These are phyloP conservation scores for Cucumis hystrix DNA, from an alignment of 306 rosid genomes.

Conservation along the genomic window DNA sequence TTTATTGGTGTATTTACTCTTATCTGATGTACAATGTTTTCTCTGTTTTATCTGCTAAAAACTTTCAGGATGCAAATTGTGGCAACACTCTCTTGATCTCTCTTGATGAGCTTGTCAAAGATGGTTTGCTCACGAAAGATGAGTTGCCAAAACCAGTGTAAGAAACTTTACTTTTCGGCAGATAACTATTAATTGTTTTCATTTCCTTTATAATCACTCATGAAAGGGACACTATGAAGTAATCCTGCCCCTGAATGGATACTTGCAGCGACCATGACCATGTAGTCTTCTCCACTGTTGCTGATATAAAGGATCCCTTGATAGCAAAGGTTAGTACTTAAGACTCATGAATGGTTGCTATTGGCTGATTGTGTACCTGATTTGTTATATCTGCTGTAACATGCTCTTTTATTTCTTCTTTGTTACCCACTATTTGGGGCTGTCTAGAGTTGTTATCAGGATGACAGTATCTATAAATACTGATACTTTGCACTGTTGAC, in stretches of 20 bases:
- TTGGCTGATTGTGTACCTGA: too few species aligned
- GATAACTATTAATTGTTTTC: background rate
- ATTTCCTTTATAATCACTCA: conserved; percentile 6
- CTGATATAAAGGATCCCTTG: conserved; percentile 71
- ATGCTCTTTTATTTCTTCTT: too few species aligned
- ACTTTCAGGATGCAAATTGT: conserved; percentile 80
- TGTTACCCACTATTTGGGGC: too few species aligned
- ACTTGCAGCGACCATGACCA: conserved; percentile 56
- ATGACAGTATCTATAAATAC: too few species aligned
- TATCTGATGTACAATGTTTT: background rate
- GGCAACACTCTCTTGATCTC: conserved; percentile 92
- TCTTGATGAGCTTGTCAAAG: conserved; percentile 75
- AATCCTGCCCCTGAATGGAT: background rate
- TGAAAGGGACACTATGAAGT: background rate
- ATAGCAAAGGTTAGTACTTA: conserved; percentile 33
- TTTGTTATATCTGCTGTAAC: too few species aligned
- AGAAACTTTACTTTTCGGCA: conserved; percentile 13
- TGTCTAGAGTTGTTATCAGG: too few species aligned
- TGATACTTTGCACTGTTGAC: too few species aligned
- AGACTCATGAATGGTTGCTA: background rate
- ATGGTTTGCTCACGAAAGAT: conserved; percentile 65
- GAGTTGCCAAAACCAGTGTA: conserved; percentile 85
- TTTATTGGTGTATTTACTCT: background rate
- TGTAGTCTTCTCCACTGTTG: conserved; percentile 57
- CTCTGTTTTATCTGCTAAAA: background rate